phyloP scores from a whole-genome alignment of 2,329 filamentous ascomycete genomes.

The Westerdykella ornata region DNA sequence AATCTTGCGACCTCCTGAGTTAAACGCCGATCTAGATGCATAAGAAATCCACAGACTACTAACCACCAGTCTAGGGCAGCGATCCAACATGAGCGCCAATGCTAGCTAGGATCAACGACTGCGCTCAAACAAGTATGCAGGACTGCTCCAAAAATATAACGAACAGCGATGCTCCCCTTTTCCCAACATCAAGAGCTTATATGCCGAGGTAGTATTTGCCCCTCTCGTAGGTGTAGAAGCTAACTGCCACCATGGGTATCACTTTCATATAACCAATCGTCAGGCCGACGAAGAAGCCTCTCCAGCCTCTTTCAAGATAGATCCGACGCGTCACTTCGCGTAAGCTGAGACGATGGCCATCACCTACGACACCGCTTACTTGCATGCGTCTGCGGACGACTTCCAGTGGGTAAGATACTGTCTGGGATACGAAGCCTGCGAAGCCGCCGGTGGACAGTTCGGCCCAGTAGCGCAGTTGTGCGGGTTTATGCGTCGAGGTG shows the following conservation, averaged over 20 bases:
- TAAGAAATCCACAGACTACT: too few species aligned
- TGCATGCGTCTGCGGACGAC: slow-evolving; percentile 92
- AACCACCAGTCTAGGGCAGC: too few species aligned
- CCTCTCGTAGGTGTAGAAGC: slow-evolving; percentile 62
- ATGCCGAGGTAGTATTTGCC: slow-evolving; percentile 53
- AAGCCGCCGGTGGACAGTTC: slow-evolving; percentile 78
- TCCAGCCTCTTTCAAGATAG: slow-evolving; percentile 64
- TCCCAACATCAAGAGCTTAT: slow-evolving; percentile 8
- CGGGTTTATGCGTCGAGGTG: slow-evolving; percentile 50
- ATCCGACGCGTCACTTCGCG: slow-evolving; percentile 72
- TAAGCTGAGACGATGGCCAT: slow-evolving; percentile 72
- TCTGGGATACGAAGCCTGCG: slow-evolving; percentile 85
- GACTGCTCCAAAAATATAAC: too few species aligned
- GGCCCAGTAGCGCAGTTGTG: slow-evolving; percentile 74
- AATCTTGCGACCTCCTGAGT: too few species aligned
- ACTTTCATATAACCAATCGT: slow-evolving; percentile 95
- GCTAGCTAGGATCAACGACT: too few species aligned
- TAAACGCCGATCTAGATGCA: too few species aligned
- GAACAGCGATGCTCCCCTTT: too few species aligned
- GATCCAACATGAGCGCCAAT: too few species aligned
- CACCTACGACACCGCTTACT: slow-evolving; percentile 87
- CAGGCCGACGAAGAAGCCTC: slow-evolving; percentile 86
- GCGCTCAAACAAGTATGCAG: too few species aligned
- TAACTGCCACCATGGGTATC: slow-evolving; percentile 75
- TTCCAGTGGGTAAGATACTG: slow-evolving; percentile 86